These are phyloP conservation scores for Teratosphaeria gauchensis DNA, from an alignment of 2,329 filamentous ascomycete genomes.

Conservation along the genomic window DNA sequence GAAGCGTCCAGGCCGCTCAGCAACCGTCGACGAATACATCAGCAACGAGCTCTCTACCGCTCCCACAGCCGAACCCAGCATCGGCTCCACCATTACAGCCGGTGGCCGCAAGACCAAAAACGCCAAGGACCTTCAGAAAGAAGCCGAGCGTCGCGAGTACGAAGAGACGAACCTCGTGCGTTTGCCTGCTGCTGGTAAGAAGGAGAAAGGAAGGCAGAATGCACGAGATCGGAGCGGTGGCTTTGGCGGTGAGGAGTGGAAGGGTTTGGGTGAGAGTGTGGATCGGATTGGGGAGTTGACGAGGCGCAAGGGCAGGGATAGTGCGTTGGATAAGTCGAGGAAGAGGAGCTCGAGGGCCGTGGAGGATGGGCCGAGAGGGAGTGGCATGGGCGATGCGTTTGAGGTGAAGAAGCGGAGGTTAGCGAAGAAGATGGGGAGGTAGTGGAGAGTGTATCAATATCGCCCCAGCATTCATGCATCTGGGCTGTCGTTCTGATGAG, in stretches of 20 bases:
- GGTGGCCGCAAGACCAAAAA: slow-evolving; percentile 74
- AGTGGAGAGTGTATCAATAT: neutral
- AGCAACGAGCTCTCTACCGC: slow-evolving; percentile 71
- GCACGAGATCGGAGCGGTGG: slow-evolving; percentile 39
- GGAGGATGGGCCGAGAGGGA: slow-evolving; percentile 63
- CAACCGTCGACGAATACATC: slow-evolving; percentile 86
- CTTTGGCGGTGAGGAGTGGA: slow-evolving; percentile 93
- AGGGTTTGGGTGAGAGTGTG: slow-evolving; percentile 70
- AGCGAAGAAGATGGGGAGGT: slow-evolving; percentile 31
- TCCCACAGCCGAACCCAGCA: slow-evolving; percentile 76
- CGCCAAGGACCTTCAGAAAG: slow-evolving; percentile 62
- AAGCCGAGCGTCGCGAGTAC: slow-evolving; percentile 72
- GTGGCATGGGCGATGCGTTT: slow-evolving; percentile 65
- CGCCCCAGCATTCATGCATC: neutral
- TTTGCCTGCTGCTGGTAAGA: slow-evolving; percentile 78
- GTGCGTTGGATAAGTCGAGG: slow-evolving; percentile 70
- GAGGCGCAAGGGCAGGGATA: slow-evolving; percentile 51
- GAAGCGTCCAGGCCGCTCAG: slow-evolving; percentile 60
- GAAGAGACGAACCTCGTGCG: slow-evolving; percentile 90
- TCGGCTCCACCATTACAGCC: slow-evolving; percentile 73
- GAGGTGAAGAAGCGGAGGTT: slow-evolving; percentile 55
- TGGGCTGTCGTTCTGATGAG: no score
- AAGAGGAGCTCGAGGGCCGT: slow-evolving; percentile 56
- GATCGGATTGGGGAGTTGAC: slow-evolving; percentile 81
- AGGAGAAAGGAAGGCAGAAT: slow-evolving; percentile 59